Base-by-base conservation (phyloP, 2,329 filamentous ascomycete genomes). In the Shiraia sp. region DNA sequence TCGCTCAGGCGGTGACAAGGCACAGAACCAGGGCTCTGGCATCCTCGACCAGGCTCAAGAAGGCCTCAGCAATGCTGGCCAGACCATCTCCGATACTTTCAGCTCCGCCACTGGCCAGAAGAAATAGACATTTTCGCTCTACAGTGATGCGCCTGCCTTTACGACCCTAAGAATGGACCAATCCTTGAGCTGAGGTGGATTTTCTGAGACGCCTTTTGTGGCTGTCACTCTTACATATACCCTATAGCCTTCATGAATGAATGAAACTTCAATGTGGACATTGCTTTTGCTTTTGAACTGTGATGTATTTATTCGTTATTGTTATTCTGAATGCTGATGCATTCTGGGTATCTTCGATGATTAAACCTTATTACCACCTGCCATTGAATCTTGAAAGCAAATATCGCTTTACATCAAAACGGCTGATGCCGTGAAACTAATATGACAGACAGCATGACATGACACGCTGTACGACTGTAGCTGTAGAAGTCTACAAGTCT, bases 11-110 rank as follows among this genome's bases (percentile, higher is more conserved):
- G 55, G 58, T 44, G 72, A 75, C 49, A 46, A 68, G 31, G 72
- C 74, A 27, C 65, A 69, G 36, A 59, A 67, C 45, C 43, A 75
- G 55, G 67, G 72, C 55, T 59, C 71, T 53, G 62, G 66, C 36
- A 37, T 73, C 19, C 51, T 75, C 34, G 58, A 69, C 43, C 63
- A 59, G 27, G 73, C 72, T 26, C 66, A 72, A 53, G 69, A 78
- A 37, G 64, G 68, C 17, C 43, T 71, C 47, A 54, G 56, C 56
- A 68, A 65, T 50, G 71, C 70, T 34, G 68, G 69, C 42, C 63
- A 71, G 55, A 58, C 61, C 39, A 60, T 72, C 49, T 50, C 62
- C 42, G 70, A 73, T 51, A 63, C 70, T 41, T 54, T 75, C 47
- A 51, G 56, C 49, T 63, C 66, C 36, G 55, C 55, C 42, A 52